phyloP scores from a whole-genome alignment of 352 stramenopile species.

The Phytophthora pluvialis region DNA sequence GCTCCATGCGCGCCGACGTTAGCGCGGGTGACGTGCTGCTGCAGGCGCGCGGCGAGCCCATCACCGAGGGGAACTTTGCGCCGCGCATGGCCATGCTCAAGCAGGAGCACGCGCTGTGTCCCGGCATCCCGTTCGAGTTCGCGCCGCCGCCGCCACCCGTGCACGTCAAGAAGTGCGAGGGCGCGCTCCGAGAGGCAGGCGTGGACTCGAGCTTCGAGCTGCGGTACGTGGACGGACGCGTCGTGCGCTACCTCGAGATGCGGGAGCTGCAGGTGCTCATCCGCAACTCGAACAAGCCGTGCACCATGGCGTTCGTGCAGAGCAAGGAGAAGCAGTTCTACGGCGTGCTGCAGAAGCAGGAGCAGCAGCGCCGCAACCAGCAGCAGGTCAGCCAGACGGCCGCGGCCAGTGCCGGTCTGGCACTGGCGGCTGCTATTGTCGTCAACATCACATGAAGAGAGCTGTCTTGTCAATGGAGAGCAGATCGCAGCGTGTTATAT shows the following conservation, averaged over 20 bases:
- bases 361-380: constrained; percentile 34
- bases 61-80: constrained; percentile 66
- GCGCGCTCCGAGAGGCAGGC: constrained; percentile 51
- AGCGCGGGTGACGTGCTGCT: constrained; percentile 64
- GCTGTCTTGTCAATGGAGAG: not conserved
- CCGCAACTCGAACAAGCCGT: constrained; percentile 60
- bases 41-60: constrained; percentile 41
- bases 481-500: constrained; percentile 8
- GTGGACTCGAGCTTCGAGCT: constrained; percentile 72
- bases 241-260: constrained; percentile 70
- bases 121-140: constrained; percentile 69
- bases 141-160: constrained; percentile 54
- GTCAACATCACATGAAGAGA: constrained; percentile 43
- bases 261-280: constrained; percentile 71
- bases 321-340: constrained; percentile 57
- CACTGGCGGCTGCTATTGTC: constrained; percentile 39
- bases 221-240: constrained; percentile 55
- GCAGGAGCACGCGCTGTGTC: constrained; percentile 49
- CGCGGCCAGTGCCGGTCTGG: constrained; percentile 36
- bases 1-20: constrained; percentile 60
- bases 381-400: constrained; percentile 28
- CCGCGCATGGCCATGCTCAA: constrained; percentile 59
- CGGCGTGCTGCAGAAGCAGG: constrained; percentile 37
- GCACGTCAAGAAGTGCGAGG: constrained; percentile 56
- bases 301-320: constrained; percentile 67